Conservation (phyloP, 225 moss, liverwort and hornwort genomes). For the Bryum argenteum region DNA sequence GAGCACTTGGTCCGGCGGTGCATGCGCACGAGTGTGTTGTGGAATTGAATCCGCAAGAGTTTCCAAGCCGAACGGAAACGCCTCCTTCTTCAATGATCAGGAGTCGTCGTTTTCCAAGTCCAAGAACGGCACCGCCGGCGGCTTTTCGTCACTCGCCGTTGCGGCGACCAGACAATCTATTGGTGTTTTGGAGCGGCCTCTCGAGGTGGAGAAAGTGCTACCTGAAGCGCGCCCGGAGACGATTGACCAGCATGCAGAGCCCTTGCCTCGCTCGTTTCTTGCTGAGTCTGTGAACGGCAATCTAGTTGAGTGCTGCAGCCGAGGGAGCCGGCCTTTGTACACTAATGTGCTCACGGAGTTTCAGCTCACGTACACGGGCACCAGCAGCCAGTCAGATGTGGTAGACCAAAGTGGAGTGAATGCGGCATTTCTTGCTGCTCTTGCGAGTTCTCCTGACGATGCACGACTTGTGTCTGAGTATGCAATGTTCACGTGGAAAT, state of each 20-base stretch:
- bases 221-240: constrained; percentile 15
- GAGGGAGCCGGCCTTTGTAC: constrained; percentile 39
- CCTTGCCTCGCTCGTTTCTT: constrained; percentile 36
- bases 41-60: constrained; percentile 17
- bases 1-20: constrained; percentile 8
- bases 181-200: constrained; percentile 17
- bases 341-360: constrained; percentile 33
- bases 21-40: constrained; percentile 20
- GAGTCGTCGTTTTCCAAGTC: constrained; percentile 18
- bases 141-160: constrained; percentile 23
- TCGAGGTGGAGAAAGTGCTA: neutral
- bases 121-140: neutral
- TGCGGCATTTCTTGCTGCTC: constrained; percentile 27
- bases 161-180: constrained; percentile 9
- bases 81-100: constrained; percentile 26
- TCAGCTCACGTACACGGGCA: constrained; percentile 15
- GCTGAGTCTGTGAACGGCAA: constrained; percentile 32
- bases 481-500: constrained; percentile 42
- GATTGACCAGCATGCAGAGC: constrained; percentile 21
- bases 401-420: constrained; percentile 19
- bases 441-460: constrained; percentile 25
- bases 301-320: constrained; percentile 32
- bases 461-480: constrained; percentile 36
- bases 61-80: neutral
- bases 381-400: neutral